Percentiles rank a stretch among this genome's conserved stretches.
These are phyloP conservation scores for Cryptococcus sp. DNA, from an alignment of 1,284 basidiomycete genomes.

Conservation along the genomic window DNA sequence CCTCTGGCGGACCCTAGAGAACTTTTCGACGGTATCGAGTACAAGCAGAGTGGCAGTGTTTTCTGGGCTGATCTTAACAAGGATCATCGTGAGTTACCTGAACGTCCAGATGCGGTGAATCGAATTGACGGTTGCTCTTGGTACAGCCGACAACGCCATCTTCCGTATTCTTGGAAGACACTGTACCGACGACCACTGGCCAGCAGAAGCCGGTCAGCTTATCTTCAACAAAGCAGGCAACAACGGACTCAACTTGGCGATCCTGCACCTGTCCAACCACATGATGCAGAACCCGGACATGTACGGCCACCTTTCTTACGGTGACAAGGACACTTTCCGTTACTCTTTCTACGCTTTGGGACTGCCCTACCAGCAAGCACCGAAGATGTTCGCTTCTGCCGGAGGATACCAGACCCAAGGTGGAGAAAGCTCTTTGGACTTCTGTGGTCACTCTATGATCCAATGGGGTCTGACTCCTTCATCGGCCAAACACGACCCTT, in stretches of 20 bases:
- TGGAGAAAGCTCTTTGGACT: slow-evolving; percentile 35
- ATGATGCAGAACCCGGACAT: slow-evolving; percentile 54
- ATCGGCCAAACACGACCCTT: slow-evolving; percentile 35
- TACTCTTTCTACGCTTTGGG: slow-evolving; percentile 55
- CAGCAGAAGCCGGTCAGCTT: slow-evolving; percentile 55
- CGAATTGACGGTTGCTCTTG: neutral
- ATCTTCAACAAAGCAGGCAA: slow-evolving; percentile 55
- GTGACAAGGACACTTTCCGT: slow-evolving; percentile 54
- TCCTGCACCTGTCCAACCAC: slow-evolving; percentile 52
- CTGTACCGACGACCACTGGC: slow-evolving; percentile 55
- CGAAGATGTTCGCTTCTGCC: slow-evolving; percentile 49
- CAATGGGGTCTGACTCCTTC: slow-evolving; percentile 50
- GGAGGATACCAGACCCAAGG: slow-evolving; percentile 44
- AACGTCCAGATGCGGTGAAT: too few relatives aligned
- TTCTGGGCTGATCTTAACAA: slow-evolving; percentile 58
- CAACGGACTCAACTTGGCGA: slow-evolving; percentile 56
- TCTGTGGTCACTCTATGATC: slow-evolving; percentile 50
- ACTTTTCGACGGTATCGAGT: slow-evolving; percentile 54
- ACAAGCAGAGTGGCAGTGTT: slow-evolving; percentile 51
- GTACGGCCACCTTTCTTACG: slow-evolving; percentile 53
- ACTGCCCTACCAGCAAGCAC: slow-evolving; percentile 51
- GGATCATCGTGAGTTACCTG: slow-evolving; percentile 52
- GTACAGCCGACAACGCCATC: slow-evolving; percentile 55
- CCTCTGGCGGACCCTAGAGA: slow-evolving; percentile 52
- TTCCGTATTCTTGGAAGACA: slow-evolving; percentile 53